Evolutionary conservation across 441 rosid genomes (phyloP), one percentile per base, ranked within the genome.

Genomic region (Pelargonium fulgidum): DNA sequence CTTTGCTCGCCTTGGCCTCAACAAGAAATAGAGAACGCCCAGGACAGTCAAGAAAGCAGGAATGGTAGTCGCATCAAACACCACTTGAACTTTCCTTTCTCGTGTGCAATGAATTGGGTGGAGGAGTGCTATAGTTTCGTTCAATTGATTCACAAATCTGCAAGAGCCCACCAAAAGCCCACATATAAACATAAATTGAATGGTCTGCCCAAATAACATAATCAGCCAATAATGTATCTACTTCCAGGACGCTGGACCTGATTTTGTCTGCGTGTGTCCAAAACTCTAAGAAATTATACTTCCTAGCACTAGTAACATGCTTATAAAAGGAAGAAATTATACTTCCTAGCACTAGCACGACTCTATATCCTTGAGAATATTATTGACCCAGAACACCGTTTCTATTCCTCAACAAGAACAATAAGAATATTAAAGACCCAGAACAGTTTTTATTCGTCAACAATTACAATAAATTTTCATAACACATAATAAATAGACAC

Each of bases 91-190:
- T 73, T 86, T 86, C 85, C 96, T 84, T 66, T 84, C 93, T 76
- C 80, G 87, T 10, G 84, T 85, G 87, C 99, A 92, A 74, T 90
- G 98, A 78, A 95, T 79, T 39, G 98, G 99, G 80, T 89, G 98
- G 63, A 95, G 88, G 45, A 84, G 77, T 13, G 73, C 85, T 4
- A 92, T 79, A 4, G 97, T 90, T 64, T 86, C 81, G 81, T 92
- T 90, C 71, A 90, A 98, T 83, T 88, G 87, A 69, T 84, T 83
- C 45, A 76, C 83, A 76, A 94, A 92, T 80, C 99, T 94, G 86
- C 76, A 73, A 1, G 47, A 62, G 10, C 65, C 70, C 70, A 44
- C n/a, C 9, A 44, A 4, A 4, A 39, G 20, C 12, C 16, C 65
- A 62, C 9, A 17, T 11, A 26, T 41, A 29, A 29, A 26, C 42